Evolutionary conservation across 306 rosid species (phyloP).

Genomic region (Gleditsia sinensis): DNA sequence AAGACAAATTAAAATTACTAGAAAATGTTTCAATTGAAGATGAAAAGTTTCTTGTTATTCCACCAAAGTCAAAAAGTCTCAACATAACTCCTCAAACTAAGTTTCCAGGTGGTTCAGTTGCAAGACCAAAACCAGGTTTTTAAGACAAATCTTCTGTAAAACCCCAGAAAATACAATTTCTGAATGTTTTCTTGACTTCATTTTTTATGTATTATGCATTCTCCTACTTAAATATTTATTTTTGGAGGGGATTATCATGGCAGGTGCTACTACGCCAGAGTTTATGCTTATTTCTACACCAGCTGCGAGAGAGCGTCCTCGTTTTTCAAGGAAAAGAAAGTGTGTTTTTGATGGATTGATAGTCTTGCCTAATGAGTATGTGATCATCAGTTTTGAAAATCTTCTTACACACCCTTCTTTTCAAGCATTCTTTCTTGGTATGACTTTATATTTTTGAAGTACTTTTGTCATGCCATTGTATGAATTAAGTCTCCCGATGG

Average conservation of each 20-base stretch:
- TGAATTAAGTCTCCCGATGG: not conserved
- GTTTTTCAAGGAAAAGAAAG: conserved; percentile 65
- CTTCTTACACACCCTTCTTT: conserved; percentile 15
- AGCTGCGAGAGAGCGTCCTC: conserved; percentile 44
- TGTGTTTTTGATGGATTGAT: conserved; percentile 45
- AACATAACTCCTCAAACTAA: conserved; percentile 48
- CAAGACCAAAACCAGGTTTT: conserved; percentile 31
- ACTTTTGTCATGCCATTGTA: conserved; percentile 7
- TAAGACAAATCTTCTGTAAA: conserved; percentile 15
- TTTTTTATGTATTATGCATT: conserved; percentile 1
- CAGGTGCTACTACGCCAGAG: conserved; percentile 58
- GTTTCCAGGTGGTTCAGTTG: conserved; percentile 49
- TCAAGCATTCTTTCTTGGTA: conserved; percentile 19
- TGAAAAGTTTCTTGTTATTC: conserved; percentile 26
- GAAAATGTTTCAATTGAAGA: conserved; percentile 45
- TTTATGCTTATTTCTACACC: conserved; percentile 60
- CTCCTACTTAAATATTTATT: conserved; percentile 17
- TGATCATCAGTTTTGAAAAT: conserved; percentile 23
- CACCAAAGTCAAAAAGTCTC: conserved; percentile 25
- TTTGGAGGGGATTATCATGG: conserved; percentile 11
- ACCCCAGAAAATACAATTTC: not conserved
- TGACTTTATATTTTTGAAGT: conserved; percentile 10
- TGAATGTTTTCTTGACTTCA: not conserved
- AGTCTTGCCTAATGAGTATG: conserved; percentile 68
- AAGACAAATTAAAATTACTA: conserved; percentile 23